Conservation (phyloP, 2,329 filamentous ascomycete genomes). For the Knoxdaviesia proteae region DNA sequence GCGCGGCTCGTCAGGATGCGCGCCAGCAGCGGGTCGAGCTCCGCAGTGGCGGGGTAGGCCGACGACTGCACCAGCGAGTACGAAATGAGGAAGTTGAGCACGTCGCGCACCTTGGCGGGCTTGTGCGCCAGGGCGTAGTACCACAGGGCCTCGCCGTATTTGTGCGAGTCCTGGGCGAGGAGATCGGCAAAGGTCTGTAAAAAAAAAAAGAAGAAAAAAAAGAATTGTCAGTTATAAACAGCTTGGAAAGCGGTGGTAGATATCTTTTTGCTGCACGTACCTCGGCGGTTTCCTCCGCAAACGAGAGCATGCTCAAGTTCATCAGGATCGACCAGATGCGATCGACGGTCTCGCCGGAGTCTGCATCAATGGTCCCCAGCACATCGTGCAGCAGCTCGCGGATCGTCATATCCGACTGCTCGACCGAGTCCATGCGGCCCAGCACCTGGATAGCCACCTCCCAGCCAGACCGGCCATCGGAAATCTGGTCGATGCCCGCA, state of each 20-base stretch:
- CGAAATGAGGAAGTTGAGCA: constrained; percentile 70
- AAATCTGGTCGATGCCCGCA: constrained; percentile 31
- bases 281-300: constrained; percentile 65
- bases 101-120: constrained; percentile 57
- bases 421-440: constrained; percentile 55
- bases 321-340: constrained; percentile 63
- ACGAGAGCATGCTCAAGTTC: constrained; percentile 55
- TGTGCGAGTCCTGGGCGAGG: constrained; percentile 48
- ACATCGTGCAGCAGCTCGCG: constrained; percentile 47
- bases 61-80: constrained; percentile 72
- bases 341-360: constrained; percentile 53
- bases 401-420: constrained; percentile 53
- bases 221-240: constrained; percentile 8
- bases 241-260: background rate
- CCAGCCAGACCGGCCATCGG: constrained; percentile 50
- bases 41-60: constrained; percentile 48
- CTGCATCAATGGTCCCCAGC: constrained; percentile 39
- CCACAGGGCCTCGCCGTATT: constrained; percentile 71
- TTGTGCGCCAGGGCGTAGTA: constrained; percentile 80
- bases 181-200: constrained; percentile 62
- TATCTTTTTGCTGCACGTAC: constrained; percentile 25
- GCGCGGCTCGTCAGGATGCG: constrained; percentile 52
- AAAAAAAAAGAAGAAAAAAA: background rate
- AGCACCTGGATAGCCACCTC: constrained; percentile 71
- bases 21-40: constrained; percentile 54